phyloP scores from a whole-genome alignment of 2,329 filamentous ascomycete species.

The Alternaria sp. region DNA sequence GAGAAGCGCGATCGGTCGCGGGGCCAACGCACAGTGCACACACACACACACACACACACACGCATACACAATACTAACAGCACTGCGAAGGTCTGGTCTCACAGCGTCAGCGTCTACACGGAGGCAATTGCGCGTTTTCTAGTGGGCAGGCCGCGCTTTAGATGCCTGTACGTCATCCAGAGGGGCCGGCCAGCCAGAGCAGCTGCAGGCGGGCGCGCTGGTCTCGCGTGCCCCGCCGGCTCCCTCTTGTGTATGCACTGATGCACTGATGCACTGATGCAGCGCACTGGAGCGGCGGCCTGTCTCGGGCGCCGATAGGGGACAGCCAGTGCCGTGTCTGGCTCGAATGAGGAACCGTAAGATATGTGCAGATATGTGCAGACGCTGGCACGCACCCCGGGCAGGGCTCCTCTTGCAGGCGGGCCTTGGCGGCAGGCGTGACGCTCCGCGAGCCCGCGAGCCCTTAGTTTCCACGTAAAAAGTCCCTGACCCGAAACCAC shows the following conservation, averaged over 20 bases:
- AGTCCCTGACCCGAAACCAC: constrained; percentile 44
- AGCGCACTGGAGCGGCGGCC: constrained; percentile 5
- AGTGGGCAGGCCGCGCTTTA: constrained; percentile 36
- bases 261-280: neutral
- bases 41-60: neutral
- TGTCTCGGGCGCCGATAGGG: constrained; percentile 6
- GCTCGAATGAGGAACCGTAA: constrained; percentile 8
- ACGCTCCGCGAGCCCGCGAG: constrained; percentile 30
- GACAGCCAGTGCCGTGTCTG: constrained; percentile 4
- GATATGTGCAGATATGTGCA: constrained; percentile 11
- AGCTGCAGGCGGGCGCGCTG: constrained; percentile 27
- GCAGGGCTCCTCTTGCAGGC: constrained; percentile 27
- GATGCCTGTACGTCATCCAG: constrained; percentile 29
- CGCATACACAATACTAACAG: neutral
- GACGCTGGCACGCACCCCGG: constrained; percentile 20
- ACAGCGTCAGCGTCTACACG: constrained; percentile 38
- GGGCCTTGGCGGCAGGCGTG: constrained; percentile 30
- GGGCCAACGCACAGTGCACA: constrained; percentile 10
- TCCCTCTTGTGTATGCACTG: neutral
- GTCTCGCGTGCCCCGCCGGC: constrained; percentile 32
- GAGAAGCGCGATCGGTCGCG: constrained; percentile 30
- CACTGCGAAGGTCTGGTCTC: constrained; percentile 23
- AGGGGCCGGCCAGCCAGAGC: constrained; percentile 21
- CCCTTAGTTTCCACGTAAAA: constrained; percentile 39
- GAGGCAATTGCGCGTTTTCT: constrained; percentile 37